phyloP scores from a whole-genome alignment of 208 protist species.

The Blastocrithidia nonstop region DNA sequence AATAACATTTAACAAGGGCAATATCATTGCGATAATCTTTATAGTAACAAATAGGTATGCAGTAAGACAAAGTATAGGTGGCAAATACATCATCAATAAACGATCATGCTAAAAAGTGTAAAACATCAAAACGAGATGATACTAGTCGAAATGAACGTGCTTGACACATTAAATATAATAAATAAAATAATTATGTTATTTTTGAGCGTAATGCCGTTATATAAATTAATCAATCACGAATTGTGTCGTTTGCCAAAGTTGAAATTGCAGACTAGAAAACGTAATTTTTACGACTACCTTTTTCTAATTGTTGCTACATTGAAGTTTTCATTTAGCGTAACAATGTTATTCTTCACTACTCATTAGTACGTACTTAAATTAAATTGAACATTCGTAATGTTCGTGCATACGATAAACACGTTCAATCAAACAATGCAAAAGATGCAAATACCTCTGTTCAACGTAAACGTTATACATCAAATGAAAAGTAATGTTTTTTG shows the following conservation, averaged over 20 bases:
- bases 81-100: no score
- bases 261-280: conserved; percentile 36
- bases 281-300: conserved; percentile 47
- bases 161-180: conserved; percentile 29
- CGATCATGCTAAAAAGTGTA: no score
- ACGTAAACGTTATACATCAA: no score
- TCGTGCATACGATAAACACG: conserved; percentile 45
- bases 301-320: conserved; percentile 60
- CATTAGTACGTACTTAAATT: conserved; percentile 46
- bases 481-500: background rate
- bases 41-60: background rate
- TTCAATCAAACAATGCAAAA: background rate
- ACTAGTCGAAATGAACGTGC: conserved; percentile 16
- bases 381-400: conserved; percentile 82
- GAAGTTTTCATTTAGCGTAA: conserved; percentile 62
- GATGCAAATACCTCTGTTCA: no score
- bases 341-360: conserved; percentile 63
- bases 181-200: conserved; percentile 25
- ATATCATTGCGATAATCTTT: background rate
- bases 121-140: no score
- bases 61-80: no score
- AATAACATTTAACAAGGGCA: background rate
- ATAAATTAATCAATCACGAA: conserved; percentile 11
- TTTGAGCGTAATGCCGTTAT: conserved; percentile 28
- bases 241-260: conserved; percentile 44